Conservation (phyloP, 371 early-diverging fungal species). For the Mortierella sp. region DNA sequence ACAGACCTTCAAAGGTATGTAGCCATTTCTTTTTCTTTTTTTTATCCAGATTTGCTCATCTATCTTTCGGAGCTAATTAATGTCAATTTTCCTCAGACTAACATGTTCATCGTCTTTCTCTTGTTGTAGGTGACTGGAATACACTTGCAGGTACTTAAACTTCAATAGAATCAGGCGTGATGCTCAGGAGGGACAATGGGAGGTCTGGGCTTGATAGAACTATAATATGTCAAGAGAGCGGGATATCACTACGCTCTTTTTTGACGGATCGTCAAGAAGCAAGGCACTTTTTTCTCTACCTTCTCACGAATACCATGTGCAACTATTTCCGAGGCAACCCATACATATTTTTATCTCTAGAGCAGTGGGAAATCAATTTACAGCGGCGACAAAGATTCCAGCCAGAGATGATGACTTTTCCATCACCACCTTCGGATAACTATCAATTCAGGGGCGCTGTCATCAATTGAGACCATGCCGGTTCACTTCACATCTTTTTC, state of each 20-base stretch:
- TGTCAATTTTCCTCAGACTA: not conserved
- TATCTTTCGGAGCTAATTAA: not conserved
- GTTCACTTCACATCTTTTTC: no score
- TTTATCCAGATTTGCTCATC: not conserved
- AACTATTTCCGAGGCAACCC: no score
- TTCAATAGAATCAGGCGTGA: not conserved
- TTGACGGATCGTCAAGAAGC: not conserved
- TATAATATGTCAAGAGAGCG: no score
- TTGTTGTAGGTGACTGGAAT: constrained; percentile 35
- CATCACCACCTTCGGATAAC: no score
- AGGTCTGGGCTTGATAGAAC: no score
- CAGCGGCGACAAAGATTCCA: no score
- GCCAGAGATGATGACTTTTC: no score
- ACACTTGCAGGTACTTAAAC: constrained; percentile 39
- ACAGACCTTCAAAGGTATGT: constrained; percentile 54
- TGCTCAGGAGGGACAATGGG: not conserved
- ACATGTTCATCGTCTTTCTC: not conserved
- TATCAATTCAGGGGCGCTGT: no score
- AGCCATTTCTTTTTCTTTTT: not conserved
- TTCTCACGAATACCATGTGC: no score
- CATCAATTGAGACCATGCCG: no score
- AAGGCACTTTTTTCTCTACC: not conserved
- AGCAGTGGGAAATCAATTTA: no score
- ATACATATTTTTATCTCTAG: no score
- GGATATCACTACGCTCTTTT: not conserved